phyloP scores from a whole-genome alignment of 1,139 yeast genomes.

The Kodamaea alishanica region DNA sequence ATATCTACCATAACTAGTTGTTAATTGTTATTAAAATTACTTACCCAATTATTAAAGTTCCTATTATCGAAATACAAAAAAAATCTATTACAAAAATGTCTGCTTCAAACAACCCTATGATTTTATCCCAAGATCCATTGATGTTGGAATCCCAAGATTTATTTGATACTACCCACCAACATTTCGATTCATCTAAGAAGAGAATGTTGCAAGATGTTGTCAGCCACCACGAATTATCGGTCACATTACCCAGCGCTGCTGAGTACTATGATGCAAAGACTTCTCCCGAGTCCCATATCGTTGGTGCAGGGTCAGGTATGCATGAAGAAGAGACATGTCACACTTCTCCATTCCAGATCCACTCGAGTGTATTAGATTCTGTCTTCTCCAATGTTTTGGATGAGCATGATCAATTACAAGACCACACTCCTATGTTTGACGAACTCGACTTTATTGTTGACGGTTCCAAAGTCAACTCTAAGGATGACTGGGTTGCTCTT shows the following conservation, averaged over 20 bases:
- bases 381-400: constrained; percentile 52
- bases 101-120: constrained; percentile 24
- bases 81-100: constrained; percentile 19
- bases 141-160: constrained; percentile 27
- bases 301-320: constrained; percentile 3
- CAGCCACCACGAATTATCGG: constrained; percentile 14
- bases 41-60: constrained; percentile 3
- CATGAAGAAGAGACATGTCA: constrained; percentile 9
- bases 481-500: constrained; percentile 62
- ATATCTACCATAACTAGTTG: constrained; percentile 3
- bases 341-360: constrained; percentile 49
- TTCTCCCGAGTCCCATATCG: constrained; percentile 1
- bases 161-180: constrained; percentile 13
- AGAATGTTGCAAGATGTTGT: constrained; percentile 3
- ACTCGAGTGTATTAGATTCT: constrained; percentile 58
- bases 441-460: constrained; percentile 47
- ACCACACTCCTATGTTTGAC: constrained; percentile 65
- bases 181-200: constrained; percentile 7
- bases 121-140: constrained; percentile 27
- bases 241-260: constrained; percentile 17
- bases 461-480: constrained; percentile 44
- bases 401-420: constrained; percentile 33
- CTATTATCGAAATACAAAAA: constrained; percentile 5
- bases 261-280: constrained; percentile 10
- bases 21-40: constrained; percentile 3